These are phyloP conservation scores for Castanea crenata DNA, from an alignment of 306 rosid species.

Conservation along the genomic window DNA sequence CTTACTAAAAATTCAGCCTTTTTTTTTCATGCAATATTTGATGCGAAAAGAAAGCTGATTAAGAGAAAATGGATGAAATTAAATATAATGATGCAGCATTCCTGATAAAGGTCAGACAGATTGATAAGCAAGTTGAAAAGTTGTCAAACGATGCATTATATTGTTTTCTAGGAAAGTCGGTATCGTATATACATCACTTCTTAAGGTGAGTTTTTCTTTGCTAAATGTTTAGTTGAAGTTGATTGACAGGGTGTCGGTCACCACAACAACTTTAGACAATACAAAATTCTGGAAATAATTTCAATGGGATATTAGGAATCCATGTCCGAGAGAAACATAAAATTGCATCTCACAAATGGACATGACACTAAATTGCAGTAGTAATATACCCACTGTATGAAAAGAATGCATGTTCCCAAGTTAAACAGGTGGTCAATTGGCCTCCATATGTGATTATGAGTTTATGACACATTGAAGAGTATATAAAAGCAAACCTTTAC, in stretches of 20 bases:
- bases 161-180: neutral
- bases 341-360: neutral
- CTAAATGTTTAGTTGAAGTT: neutral
- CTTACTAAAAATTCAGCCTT: neutral
- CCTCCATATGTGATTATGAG: neutral
- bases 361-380: neutral
- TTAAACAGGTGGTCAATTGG: neutral
- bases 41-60: no score
- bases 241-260: neutral
- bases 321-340: neutral
- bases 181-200: neutral
- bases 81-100: neutral
- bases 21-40: no score
- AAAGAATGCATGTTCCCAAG: neutral
- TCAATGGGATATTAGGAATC: neutral
- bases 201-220: neutral
- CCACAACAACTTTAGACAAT: neutral
- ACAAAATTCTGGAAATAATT: neutral
- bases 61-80: neutral
- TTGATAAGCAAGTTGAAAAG: neutral
- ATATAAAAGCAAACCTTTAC: slow-evolving; percentile 56
- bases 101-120: neutral
- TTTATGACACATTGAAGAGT: neutral
- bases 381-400: neutral
- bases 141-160: neutral